phyloP scores from a whole-genome alignment of 768 basidiomycete genomes.

The Mrakia frigida region DNA sequence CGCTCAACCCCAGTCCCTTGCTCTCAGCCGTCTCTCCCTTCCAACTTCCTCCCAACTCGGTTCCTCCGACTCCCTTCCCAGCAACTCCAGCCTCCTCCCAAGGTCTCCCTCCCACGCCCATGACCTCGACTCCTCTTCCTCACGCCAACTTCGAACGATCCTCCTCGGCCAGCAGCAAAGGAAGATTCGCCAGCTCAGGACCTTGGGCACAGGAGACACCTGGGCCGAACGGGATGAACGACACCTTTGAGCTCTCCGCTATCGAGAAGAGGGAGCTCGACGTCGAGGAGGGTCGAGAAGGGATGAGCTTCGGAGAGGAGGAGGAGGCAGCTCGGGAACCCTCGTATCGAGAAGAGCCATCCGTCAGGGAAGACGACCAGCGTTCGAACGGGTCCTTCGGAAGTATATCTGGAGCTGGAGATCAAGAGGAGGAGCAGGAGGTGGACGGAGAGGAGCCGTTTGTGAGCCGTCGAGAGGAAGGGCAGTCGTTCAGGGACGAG shows the following conservation, averaged over 20 bases:
- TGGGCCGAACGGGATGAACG: not conserved
- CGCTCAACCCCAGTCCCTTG: too few relatives aligned
- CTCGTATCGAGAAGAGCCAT: not conserved
- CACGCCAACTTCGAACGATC: not conserved
- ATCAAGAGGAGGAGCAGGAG: not conserved
- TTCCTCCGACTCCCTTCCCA: not conserved
- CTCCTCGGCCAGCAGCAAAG: not conserved
- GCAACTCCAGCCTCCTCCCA: not conserved
- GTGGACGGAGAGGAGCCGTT: not conserved
- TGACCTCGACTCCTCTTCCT: conserved; percentile 18
- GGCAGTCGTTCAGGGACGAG: not conserved
- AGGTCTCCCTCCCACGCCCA: conserved; percentile 2
- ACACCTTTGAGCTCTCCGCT: not conserved
- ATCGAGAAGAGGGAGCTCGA: not conserved
- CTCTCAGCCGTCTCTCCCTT: not conserved
- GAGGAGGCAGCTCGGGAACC: not conserved
- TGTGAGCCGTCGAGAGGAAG: not conserved
- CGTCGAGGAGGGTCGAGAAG: not conserved
- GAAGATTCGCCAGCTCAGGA: conserved; percentile 12
- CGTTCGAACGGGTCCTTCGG: not conserved
- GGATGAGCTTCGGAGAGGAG: not conserved
- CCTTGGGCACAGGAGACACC: conserved; percentile 7
- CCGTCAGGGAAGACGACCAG: not conserved
- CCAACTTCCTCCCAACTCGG: not conserved
- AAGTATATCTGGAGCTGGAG: not conserved